These are phyloP conservation scores for Mortierella sp. DNA, from an alignment of 371 early-diverging fungal species.

Conservation along the genomic window DNA sequence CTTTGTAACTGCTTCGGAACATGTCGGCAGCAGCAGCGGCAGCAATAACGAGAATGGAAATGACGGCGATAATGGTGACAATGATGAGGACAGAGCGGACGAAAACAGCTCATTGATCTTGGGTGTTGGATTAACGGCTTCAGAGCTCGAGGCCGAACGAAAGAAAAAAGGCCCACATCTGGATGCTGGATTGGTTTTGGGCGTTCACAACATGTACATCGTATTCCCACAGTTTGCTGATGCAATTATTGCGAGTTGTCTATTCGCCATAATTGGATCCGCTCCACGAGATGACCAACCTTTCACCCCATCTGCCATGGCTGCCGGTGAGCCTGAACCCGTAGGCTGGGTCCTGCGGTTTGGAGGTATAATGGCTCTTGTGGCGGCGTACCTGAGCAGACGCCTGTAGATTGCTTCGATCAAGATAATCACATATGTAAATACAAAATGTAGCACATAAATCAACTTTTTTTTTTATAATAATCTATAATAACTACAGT, in stretches of 20 bases:
- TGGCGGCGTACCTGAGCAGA: conserved; percentile 63
- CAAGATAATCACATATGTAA: background rate
- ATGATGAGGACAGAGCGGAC: background rate
- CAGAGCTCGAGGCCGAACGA: conserved; percentile 19
- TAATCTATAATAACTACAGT: conserved; percentile 56
- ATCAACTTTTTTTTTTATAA: background rate
- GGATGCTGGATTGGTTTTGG: conserved; percentile 76
- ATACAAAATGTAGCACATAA: background rate
- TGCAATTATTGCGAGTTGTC: conserved; percentile 62
- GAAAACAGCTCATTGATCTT: background rate
- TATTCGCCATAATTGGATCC: conserved; percentile 63
- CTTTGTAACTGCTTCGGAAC: background rate
- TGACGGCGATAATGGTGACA: background rate
- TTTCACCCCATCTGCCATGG: background rate
- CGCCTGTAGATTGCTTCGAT: conserved; percentile 5
- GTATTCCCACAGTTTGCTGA: conserved; percentile 81
- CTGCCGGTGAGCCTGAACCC: conserved; percentile 29
- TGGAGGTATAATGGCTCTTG: conserved; percentile 70
- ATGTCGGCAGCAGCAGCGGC: background rate
- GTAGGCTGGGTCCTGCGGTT: conserved; percentile 67
- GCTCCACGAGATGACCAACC: conserved; percentile 3
- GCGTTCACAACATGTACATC: conserved; percentile 86
- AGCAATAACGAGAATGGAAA: background rate
- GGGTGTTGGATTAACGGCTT: conserved; percentile 7
- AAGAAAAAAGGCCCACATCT: conserved; percentile 12